Base-by-base conservation (phyloP, 305 asterid species). In the Solanum hybrid region DNA sequence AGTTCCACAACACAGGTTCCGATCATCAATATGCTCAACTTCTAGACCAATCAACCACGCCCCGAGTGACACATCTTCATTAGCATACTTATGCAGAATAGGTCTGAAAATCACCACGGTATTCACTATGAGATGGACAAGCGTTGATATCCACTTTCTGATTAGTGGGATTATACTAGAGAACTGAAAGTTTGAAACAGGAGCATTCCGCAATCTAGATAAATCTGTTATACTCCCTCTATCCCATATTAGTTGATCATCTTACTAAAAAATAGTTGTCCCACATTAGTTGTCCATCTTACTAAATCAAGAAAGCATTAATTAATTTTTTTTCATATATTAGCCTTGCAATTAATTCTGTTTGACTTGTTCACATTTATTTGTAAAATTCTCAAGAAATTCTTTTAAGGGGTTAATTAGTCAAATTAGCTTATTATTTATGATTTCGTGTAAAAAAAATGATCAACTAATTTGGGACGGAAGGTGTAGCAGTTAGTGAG, bases 21-120 rank as follows among this genome's bases (percentile, higher is more conserved):
- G 94, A 61, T 96, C 98, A 86, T 96, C 93, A 74, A 96, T 89
- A 89, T 96, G 97, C 92, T 94, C 95, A 34, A 95, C 96, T 13
- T 96, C 96, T 9, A 96, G 95, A 35, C 98, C 98, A 31, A 95
- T 94, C 61, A 96, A 92, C 97, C 98, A 96, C 6, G 98, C 92
- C 24, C 98, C 98, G 13, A 96, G 95, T 10, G 98, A 93, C 22
- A 96, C 98, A 34, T 96, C 98, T 93, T 96, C 98, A 26, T 96
- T 96, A 75, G 98, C 98, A 91, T 94, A 96, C 77, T 95, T 95
- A 91, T 96, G 98, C 87, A 96, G 87, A 88, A 95, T 94, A 35
- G 76, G 91, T 87, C 98, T 96, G 94, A 74, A 87, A 93, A 61
- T 84, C 46, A 51, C 39, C 88, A 84, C 8, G 5, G 42, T 29